Conservation (phyloP, 2,329 filamentous ascomycete species). For the Fusarium algeriense region DNA sequence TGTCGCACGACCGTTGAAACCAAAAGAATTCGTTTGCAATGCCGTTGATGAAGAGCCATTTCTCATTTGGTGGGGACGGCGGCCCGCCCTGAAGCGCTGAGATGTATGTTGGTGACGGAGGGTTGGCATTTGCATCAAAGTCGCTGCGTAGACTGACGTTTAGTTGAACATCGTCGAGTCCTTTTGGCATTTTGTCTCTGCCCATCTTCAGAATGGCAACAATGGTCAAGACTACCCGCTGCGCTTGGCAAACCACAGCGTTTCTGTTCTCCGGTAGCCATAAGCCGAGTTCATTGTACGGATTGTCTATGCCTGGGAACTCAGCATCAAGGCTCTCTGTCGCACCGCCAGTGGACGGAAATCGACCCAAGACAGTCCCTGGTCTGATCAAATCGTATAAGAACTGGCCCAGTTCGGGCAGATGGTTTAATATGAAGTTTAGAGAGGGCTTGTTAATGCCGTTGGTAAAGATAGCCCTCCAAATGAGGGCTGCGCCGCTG, state of each 20-base stretch:
- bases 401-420: not conserved
- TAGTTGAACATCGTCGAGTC: not conserved
- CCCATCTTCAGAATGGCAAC: not conserved
- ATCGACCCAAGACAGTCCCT: not conserved
- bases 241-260: not conserved
- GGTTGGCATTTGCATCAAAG: not conserved
- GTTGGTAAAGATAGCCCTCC: not conserved
- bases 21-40: not conserved
- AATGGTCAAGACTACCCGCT: not conserved
- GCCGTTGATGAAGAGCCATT: not conserved
- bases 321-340: not conserved
- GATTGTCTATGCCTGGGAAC: not conserved
- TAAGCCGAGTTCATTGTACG: not conserved
- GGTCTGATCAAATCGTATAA: not conserved
- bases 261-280: not conserved
- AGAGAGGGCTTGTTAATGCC: not conserved
- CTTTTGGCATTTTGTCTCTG: not conserved
- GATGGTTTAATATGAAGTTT: not conserved
- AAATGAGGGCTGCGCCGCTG: not conserved
- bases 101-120: not conserved
- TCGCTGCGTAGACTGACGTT: not conserved
- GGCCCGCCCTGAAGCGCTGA: not conserved
- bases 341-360: not conserved
- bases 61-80: not conserved
- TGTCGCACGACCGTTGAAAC: not conserved